These are phyloP conservation scores for Dichotomocladium elegans DNA, from an alignment of 371 early-diverging fungal species.

Conservation along the genomic window DNA sequence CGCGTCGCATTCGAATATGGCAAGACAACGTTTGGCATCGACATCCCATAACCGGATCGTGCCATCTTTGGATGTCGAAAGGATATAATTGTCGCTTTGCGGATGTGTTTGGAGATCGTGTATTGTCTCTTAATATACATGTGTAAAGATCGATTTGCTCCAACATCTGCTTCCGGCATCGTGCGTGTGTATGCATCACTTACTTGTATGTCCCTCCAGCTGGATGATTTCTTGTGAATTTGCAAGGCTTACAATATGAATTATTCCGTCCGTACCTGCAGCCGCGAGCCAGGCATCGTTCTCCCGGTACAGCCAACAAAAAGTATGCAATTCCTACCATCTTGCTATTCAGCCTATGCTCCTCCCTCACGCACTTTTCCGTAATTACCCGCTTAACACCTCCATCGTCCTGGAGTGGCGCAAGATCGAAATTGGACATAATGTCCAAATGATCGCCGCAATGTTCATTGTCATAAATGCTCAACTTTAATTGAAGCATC, in stretches of 20 bases:
- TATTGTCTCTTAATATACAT: conserved; percentile 42
- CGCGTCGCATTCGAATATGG: conserved; percentile 59
- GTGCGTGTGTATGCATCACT: no score
- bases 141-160: neutral
- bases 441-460: conserved; percentile 89
- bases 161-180: neutral
- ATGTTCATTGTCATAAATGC: conserved; percentile 88
- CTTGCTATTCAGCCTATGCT: neutral
- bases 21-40: conserved; percentile 58
- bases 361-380: neutral
- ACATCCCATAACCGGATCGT: conserved; percentile 89
- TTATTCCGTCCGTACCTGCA: conserved; percentile 57
- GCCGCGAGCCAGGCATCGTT: conserved; percentile 69
- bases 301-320: conserved; percentile 69
- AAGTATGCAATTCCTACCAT: conserved; percentile 48
- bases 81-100: conserved; percentile 54
- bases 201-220: conserved; percentile 66
- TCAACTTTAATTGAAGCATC: conserved; percentile 49
- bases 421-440: conserved; percentile 79
- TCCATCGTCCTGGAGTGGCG: conserved; percentile 25
- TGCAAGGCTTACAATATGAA: conserved; percentile 74
- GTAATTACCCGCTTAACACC: conserved; percentile 12
- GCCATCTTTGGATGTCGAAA: conserved; percentile 81
- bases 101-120: conserved; percentile 74
- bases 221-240: conserved; percentile 61